phyloP scores from a whole-genome alignment of 148 eudicot species.

The Rhododendron mucronatum region DNA sequence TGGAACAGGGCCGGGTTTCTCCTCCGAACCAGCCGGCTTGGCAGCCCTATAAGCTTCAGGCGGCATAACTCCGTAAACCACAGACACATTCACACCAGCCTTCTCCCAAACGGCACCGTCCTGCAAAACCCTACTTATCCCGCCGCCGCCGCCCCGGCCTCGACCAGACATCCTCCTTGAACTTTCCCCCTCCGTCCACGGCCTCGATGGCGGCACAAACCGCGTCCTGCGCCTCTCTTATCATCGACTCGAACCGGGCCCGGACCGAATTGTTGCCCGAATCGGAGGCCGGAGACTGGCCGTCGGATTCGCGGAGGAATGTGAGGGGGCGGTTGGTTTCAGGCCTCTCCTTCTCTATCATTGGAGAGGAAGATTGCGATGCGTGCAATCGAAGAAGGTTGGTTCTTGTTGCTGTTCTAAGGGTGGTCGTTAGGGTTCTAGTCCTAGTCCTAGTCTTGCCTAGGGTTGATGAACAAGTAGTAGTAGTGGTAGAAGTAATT shows the following conservation, averaged over 20 bases:
- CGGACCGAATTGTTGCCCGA: slow-evolving; percentile 26
- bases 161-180: slow-evolving; percentile 90
- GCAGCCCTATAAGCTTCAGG: slow-evolving; percentile 98
- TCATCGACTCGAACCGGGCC: slow-evolving; percentile 84
- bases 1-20: slow-evolving; percentile 75
- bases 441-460: background rate
- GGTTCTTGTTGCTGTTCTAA: background rate
- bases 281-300: background rate
- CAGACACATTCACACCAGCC: slow-evolving; percentile 86
- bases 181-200: slow-evolving; percentile 67
- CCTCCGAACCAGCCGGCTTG: slow-evolving; percentile 38
- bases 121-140: slow-evolving; percentile 92
- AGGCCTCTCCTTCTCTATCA: slow-evolving; percentile 70
- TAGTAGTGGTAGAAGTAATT: background rate
- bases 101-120: slow-evolving; percentile 80
- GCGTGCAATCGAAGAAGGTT: background rate
- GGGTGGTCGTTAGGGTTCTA: background rate
- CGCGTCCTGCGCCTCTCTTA: slow-evolving; percentile 63
- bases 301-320: slow-evolving; percentile 62
- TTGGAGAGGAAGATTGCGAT: background rate
- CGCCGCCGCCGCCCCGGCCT: slow-evolving; percentile 96
- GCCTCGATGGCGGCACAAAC: slow-evolving; percentile 76
- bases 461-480: background rate
- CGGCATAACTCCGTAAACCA: slow-evolving; percentile 92
- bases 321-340: slow-evolving; percentile 63